These are phyloP conservation scores for Quercus variabilis DNA, from an alignment of 306 rosid species.

Conservation along the genomic window DNA sequence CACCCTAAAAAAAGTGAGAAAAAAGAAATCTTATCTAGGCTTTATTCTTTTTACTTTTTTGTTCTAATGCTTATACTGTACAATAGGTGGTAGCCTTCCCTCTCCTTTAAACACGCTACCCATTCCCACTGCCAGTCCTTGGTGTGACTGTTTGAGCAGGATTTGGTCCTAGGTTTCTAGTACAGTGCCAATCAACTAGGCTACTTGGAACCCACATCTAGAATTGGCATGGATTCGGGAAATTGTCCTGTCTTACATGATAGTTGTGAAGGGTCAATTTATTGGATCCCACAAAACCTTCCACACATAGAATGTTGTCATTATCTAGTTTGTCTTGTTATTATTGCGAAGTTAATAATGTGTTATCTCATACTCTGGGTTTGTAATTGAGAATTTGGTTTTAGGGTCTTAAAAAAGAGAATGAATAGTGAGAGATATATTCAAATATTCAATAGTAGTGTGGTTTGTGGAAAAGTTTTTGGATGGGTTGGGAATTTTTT, in stretches of 20 bases:
- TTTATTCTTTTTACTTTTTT: too few species aligned
- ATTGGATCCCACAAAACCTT: neutral
- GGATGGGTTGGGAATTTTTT: too few species aligned
- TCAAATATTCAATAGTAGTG: neutral
- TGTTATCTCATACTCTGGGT: neutral
- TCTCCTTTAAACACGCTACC: too few species aligned
- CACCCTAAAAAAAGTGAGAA: too few species aligned
- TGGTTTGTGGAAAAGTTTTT: too few species aligned
- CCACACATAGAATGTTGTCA: neutral
- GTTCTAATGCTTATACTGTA: too few species aligned
- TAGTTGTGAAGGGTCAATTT: neutral
- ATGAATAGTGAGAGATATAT: neutral
- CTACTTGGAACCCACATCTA: neutral
- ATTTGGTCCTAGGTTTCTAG: too few species aligned
- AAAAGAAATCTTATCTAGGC: too few species aligned
- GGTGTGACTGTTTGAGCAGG: too few species aligned
- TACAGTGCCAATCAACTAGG: neutral
- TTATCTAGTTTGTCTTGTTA: neutral
- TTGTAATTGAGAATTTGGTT: neutral
- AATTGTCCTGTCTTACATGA: neutral
- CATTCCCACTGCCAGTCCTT: too few species aligned
- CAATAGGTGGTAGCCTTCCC: too few species aligned
- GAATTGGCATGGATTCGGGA: too few species aligned
- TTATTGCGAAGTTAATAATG: neutral
- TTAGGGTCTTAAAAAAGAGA: neutral